Base-by-base conservation (phyloP, 805 yeast species). In the Metschnikowia santaceciliae region DNA sequence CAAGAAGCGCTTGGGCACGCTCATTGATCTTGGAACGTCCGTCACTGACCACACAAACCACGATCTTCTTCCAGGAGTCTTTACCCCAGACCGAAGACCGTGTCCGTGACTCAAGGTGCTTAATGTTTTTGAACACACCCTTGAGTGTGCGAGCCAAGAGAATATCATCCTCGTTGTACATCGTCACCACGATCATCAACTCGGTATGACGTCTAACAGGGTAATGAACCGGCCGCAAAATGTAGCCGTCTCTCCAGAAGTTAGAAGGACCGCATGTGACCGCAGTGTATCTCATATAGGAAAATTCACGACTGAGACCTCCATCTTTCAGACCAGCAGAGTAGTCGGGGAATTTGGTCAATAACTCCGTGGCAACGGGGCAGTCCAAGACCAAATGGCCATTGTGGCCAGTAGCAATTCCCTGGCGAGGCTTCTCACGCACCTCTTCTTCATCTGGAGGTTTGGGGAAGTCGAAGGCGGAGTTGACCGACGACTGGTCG, bases 41-140 rank as follows among this genome's bases (percentile, higher is more conserved):
- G 70, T 92, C 99, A 53, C 91, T 86, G 13, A 92, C 91, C 32
- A 92, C 81, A 58, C 89, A 82, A 17, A 94, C 94, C 10, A 90
- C 96, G 33, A 92, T 83, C 62, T 90, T 92, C 60, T 91, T 90
- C 98, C 98, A 92, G 0, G 96, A 83, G 51, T 89, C 96, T 41
- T 82, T 82, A n/a, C 98, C 98, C 99, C 99, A 92, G 1, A 83
- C 78, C 2, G 59, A 75, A 57, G 78, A 13, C 81, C 83, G 78
- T 32, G 84, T 75, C 54, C 87, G 78, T 47, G 83, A 78, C 42
- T 80, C 76, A 62, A 94, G 75, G 65, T 90, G 84, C 55, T 82
- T 77, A 56, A 92, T 86, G 66, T 94, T 92, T 52, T 88, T 88
- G 72, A 92, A 89, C 11, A 59, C 88, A 58, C 97, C 97, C 63